Conservation (phyloP, 2,329 filamentous ascomycete species). For the Neofusicoccum kwambonambiense region DNA sequence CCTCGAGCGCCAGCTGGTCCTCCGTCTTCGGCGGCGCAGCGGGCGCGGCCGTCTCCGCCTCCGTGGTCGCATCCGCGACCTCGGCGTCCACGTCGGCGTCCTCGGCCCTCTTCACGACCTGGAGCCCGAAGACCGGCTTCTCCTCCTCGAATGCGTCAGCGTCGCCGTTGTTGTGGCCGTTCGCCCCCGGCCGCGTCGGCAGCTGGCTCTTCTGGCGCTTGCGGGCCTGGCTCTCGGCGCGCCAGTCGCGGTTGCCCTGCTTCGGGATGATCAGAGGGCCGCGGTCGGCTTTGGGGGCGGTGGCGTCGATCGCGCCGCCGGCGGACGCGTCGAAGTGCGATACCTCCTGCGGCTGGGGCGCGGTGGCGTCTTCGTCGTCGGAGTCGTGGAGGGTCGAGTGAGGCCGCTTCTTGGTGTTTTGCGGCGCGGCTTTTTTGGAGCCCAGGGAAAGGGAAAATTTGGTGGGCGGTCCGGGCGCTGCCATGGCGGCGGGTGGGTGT, state of each 20-base stretch:
- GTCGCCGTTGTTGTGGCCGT: conserved; percentile 34
- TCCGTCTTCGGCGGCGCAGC: conserved; percentile 44
- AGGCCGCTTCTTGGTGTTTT: conserved; percentile 41
- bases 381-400: conserved; percentile 43
- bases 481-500: background rate
- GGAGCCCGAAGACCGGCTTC: conserved; percentile 53
- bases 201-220: conserved; percentile 57
- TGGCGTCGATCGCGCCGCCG: conserved; percentile 48
- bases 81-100: conserved; percentile 22
- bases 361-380: conserved; percentile 59
- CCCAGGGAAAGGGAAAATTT: conserved; percentile 16
- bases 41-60: conserved; percentile 16
- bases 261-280: conserved; percentile 58
- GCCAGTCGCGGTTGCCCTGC: conserved; percentile 63
- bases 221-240: conserved; percentile 45
- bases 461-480: conserved; percentile 2
- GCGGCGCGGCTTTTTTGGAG: conserved; percentile 19
- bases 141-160: conserved; percentile 41
- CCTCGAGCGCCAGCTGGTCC: conserved; percentile 56
- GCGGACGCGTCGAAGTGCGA: conserved; percentile 54
- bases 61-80: conserved; percentile 20
- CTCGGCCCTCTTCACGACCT: conserved; percentile 42
- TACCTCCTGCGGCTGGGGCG: conserved; percentile 45
- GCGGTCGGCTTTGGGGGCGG: conserved; percentile 34
- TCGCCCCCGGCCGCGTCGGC: conserved; percentile 51